phyloP scores from a whole-genome alignment of 495 filamentous ascomycete genomes.

The Hyaloscypha bicolor region DNA sequence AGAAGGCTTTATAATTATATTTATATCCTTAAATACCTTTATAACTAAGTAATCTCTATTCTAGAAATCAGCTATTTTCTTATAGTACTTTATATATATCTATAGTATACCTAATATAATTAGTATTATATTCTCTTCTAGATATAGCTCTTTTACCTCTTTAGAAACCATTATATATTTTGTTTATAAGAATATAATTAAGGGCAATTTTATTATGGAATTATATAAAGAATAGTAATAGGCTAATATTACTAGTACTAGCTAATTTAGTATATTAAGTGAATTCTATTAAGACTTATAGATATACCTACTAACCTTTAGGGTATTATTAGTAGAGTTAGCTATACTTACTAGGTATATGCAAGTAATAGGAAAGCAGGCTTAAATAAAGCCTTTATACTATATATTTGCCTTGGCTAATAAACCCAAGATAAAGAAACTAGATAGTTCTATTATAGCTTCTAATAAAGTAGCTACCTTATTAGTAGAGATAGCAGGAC shows the following conservation, averaged over 20 bases:
- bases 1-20: no score
- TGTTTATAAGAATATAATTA: constrained; percentile 11
- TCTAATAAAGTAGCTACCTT: no score
- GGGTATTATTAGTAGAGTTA: constrained; percentile 8
- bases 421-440: no score
- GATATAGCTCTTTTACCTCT: constrained; percentile 25
- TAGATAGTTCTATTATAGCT: no score
- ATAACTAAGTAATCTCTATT: no score
- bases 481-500: no score
- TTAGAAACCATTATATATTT: constrained; percentile 21
- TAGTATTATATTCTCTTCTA: constrained; percentile 18
- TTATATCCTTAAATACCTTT: no score
- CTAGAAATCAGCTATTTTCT: no score
- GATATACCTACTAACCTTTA: constrained; percentile 15
- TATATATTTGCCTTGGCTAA: no score
- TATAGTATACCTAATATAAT: constrained; percentile 21
- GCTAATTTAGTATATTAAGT: constrained; percentile 17
- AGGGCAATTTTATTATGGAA: constrained; percentile 18
- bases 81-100: constrained; percentile 18
- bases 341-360: not conserved
- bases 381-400: no score
- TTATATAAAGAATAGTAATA: constrained; percentile 7
- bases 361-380: no score
- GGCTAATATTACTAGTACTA: constrained; percentile 10
- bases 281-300: constrained; percentile 14